Evolutionary conservation across 2,329 filamentous ascomycete genomes (phyloP), one percentile per base, ranked within the genome.

Genomic region (Fusarium agapanthi): DNA sequence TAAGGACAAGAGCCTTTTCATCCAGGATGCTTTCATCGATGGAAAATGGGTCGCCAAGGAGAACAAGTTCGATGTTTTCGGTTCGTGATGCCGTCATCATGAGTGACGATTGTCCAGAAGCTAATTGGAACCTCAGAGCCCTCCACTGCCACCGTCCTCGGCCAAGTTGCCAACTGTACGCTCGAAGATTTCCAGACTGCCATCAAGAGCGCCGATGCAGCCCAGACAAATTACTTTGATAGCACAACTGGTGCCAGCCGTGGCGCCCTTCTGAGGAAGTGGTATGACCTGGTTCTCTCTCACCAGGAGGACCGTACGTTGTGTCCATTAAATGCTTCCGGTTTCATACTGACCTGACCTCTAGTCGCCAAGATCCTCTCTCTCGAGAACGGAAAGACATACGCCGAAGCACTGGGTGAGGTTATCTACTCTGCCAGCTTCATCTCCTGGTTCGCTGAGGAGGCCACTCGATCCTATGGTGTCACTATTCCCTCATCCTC

Each of bases 401-500:
- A 88, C 5, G 75, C 83, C 41, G 88, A 90, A 75, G 84, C 88
- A 1, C 79, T 83, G 26, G 87, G 84, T 20, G 88, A 90, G 75
- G 79, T 90, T 48, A 84, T 88, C 76, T 89, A 89, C 75, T 86
- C 86, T 15, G 78, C 83, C 3, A 82, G 84, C 16, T 88, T 89
- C 77, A 84, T 85, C 13, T 87, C 86, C 79, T 90, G 87, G 87
- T 90, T 89, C 72, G 82, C 86, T 5, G 84, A 84, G 59, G 85
- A 87, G 77, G 85, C 85, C 11, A 84, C 86, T 67, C 81, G 84
- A 44, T 74, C 84, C 30, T 90, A 75, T 85, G 92, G 92, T 30
- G 87, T 87, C 2, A 86, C 91, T 9, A 88, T 89, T 54, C 85
- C 85, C 7, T 87, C 91, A 3, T 84, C 91, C 0, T 82, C 88